A percentile compares a stretch with the other conserved stretches of the same genome.
These are phyloP conservation scores for Ceratorhiza oryzae-sativae DNA, from an alignment of 1,284 basidiomycete genomes.

Conservation along the genomic window DNA sequence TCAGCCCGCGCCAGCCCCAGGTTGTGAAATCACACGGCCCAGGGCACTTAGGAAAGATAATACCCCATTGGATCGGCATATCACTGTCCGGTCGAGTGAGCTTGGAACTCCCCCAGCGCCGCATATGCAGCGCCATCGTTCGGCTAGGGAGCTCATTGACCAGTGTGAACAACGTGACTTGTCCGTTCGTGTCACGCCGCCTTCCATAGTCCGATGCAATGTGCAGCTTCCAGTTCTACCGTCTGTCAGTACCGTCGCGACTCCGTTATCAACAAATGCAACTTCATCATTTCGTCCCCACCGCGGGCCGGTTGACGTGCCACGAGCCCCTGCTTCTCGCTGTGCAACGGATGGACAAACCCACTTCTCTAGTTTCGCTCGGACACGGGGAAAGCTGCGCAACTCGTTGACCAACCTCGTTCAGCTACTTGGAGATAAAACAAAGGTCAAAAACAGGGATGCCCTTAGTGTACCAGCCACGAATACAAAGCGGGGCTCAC, in stretches of 20 bases:
- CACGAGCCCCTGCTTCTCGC: constrained; percentile 1
- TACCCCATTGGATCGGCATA: not conserved
- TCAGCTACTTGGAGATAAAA: constrained; percentile 21
- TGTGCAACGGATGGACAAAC: constrained; percentile 9
- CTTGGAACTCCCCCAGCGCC: not conserved
- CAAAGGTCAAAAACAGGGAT: not conserved
- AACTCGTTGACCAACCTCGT: constrained; percentile 32
- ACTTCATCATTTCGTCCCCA: not conserved
- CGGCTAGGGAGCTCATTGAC: constrained; percentile 4
- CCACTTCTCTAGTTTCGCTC: constrained; percentile 28
- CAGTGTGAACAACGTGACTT: constrained; percentile 14
- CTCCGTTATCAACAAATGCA: not conserved
- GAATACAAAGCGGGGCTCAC: not conserved
- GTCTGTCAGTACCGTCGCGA: not conserved
- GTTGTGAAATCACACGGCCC: not conserved
- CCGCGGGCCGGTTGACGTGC: not conserved
- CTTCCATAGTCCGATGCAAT: not conserved
- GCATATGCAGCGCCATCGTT: constrained; percentile 11
- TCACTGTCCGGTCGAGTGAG: not conserved
- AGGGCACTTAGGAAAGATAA: not conserved
- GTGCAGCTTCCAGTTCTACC: constrained; percentile 3
- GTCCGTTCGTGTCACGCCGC: not conserved
- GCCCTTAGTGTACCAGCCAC: not conserved
- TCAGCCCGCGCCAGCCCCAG: not conserved
- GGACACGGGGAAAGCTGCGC: constrained; percentile 21